These are phyloP conservation scores for Fraxinus xanthoxyloides DNA, from an alignment of 305 asterid genomes.

Conservation along the genomic window DNA sequence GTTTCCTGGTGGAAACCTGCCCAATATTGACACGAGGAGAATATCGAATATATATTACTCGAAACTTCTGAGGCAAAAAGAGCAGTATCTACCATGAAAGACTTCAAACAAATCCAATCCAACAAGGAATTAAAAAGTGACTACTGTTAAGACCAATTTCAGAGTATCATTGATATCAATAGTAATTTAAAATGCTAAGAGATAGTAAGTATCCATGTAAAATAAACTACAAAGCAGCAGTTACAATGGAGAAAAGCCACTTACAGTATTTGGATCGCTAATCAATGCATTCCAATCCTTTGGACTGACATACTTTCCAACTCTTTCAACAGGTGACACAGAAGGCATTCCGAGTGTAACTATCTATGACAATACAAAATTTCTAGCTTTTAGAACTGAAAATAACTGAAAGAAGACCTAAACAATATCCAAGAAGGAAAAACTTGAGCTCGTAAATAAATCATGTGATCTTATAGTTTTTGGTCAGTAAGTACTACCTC, in stretches of 20 bases:
- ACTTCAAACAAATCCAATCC: background rate
- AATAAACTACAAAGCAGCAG: background rate
- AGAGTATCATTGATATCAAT: slow-evolving; percentile 3
- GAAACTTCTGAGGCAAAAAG: background rate
- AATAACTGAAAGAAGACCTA: background rate
- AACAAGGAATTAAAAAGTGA: background rate
- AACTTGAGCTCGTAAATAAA: slow-evolving; percentile 7
- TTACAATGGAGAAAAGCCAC: slow-evolving; percentile 25
- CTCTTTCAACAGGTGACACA: slow-evolving; percentile 83
- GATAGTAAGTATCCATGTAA: background rate
- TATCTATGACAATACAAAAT: slow-evolving; percentile 45
- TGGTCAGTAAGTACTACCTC: slow-evolving; percentile 46
- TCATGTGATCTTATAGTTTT: background rate
- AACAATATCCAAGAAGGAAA: background rate
- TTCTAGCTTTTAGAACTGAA: background rate
- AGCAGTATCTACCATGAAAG: background rate
- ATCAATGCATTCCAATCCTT: slow-evolving; percentile 80
- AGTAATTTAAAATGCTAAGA: background rate
- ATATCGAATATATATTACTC: background rate
- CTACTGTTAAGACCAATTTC: background rate
- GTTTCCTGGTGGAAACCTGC: background rate
- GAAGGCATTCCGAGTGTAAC: slow-evolving; percentile 95
- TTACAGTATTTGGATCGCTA: slow-evolving; percentile 78
- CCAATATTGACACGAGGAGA: background rate
- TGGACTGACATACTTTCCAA: slow-evolving; percentile 77